Evolutionary conservation across 2,329 filamentous ascomycete genomes (phyloP).

Genomic region (Diaporthe citrichinensis): DNA sequence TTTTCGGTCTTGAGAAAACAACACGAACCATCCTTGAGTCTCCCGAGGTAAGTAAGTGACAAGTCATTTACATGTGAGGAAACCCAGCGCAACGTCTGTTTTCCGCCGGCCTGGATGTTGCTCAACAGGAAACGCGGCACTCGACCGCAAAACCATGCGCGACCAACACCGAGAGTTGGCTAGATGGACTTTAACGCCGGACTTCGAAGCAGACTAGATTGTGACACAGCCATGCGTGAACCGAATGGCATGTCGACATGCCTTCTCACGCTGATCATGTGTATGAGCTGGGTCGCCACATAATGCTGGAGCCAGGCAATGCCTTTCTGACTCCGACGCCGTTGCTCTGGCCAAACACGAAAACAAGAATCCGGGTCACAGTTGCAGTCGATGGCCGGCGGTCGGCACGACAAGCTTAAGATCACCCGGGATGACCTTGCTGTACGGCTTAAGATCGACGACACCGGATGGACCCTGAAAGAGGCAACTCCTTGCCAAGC

Average conservation of each 20-base stretch:
- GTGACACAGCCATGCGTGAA: background rate
- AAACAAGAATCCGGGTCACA: background rate
- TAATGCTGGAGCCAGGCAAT: background rate
- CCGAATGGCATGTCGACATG: background rate
- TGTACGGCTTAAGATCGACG: constrained; percentile 15
- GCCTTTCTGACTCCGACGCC: background rate
- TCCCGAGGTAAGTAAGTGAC: background rate
- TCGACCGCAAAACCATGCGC: background rate
- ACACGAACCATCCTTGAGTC: background rate
- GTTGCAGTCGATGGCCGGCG: constrained; percentile 25
- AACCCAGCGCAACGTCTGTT: background rate
- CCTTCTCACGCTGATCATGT: background rate
- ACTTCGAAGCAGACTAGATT: background rate
- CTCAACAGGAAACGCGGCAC: constrained; percentile 11
- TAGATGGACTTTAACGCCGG: background rate
- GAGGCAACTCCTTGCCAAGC: constrained; percentile 18
- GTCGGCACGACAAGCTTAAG: constrained; percentile 18
- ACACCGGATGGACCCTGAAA: constrained; percentile 13
- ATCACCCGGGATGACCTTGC: constrained; percentile 2
- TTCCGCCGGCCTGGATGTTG: constrained; percentile 17
- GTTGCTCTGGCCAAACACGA: background rate
- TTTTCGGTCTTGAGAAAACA: background rate
- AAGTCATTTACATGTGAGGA: constrained; percentile 20
- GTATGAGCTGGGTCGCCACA: constrained; percentile 1
- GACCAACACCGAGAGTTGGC: background rate